Conservation (phyloP, 441 rosid genomes). For the Rhodomyrtus psidioides region DNA sequence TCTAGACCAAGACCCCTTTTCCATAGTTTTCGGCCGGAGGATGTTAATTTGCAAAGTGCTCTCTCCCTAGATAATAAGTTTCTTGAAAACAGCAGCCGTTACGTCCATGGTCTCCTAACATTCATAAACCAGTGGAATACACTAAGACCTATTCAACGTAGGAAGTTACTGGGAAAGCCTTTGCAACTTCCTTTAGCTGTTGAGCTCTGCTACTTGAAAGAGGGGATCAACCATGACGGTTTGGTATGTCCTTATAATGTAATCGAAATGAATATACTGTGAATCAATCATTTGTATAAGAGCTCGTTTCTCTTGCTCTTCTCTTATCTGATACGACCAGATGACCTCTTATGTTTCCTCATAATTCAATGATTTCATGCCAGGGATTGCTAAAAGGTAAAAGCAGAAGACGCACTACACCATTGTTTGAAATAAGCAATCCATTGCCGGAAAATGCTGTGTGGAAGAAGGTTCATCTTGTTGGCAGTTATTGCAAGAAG, state of each 20-base stretch:
- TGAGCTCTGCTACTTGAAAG: conserved; percentile 86
- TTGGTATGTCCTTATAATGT: conserved; percentile 35
- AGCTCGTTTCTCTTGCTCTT: too few species aligned
- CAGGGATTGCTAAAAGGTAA: conserved; percentile 92
- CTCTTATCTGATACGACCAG: background rate
- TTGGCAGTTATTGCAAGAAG: conserved; percentile 40
- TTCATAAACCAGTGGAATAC: conserved; percentile 69
- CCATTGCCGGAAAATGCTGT: conserved; percentile 68
- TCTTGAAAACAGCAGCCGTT: conserved; percentile 26
- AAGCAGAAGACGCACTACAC: conserved; percentile 78
- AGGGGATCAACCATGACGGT: conserved; percentile 52
- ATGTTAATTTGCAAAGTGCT: conserved; percentile 40
- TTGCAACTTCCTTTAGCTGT: conserved; percentile 77
- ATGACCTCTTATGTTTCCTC: background rate
- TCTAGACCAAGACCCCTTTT: conserved; percentile 76
- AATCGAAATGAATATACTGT: background rate
- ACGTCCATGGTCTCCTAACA: conserved; percentile 40
- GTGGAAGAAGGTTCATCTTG: conserved; percentile 64
- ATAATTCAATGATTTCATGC: background rate
- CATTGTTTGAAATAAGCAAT: conserved; percentile 54
- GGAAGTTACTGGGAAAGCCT: conserved; percentile 79
- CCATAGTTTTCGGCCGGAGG: conserved; percentile 79
- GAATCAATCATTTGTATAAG: background rate
- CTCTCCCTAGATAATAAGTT: conserved; percentile 11
- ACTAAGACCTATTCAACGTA: conserved; percentile 71